phyloP scores from a whole-genome alignment of 2,329 filamentous ascomycete species.

The Lachnellula willkommii region DNA sequence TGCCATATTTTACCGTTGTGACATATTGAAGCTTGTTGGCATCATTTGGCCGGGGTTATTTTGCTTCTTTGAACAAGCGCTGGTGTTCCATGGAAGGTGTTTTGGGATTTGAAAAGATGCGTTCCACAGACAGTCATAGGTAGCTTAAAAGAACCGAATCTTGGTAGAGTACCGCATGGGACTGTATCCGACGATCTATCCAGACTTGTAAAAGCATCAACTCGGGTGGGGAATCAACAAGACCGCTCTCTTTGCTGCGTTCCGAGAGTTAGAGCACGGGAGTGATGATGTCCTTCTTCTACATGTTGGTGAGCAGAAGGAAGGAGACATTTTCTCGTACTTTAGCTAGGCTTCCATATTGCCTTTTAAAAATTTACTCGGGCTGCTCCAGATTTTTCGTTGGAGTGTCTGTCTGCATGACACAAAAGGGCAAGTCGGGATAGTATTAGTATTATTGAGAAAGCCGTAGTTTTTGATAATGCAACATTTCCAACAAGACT shows the following conservation, averaged over 20 bases:
- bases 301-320: constrained; percentile 44
- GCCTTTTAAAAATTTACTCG: background rate
- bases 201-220: constrained; percentile 10
- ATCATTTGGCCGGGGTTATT: background rate
- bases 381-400: constrained; percentile 1
- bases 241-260: constrained; percentile 24
- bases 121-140: background rate
- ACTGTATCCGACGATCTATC: constrained; percentile 12
- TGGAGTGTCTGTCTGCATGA: constrained; percentile 2
- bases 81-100: constrained; percentile 17
- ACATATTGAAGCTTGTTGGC: constrained; percentile 19
- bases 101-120: background rate
- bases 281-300: constrained; percentile 34
- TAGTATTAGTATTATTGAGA: background rate
- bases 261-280: constrained; percentile 26
- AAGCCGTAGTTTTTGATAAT: background rate
- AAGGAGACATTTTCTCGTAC: constrained; percentile 38
- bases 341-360: background rate
- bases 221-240: constrained; percentile 15
- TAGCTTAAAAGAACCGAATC: background rate
- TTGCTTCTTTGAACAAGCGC: constrained; percentile 7
- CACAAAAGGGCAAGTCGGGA: background rate
- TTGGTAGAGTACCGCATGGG: background rate
- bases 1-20: constrained; percentile 83
- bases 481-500: no score